Percentiles rank a stretch among this genome's conserved stretches.
Conservation (phyloP, 768 basidiomycete genomes). For the Filobasidium wieringae region DNA sequence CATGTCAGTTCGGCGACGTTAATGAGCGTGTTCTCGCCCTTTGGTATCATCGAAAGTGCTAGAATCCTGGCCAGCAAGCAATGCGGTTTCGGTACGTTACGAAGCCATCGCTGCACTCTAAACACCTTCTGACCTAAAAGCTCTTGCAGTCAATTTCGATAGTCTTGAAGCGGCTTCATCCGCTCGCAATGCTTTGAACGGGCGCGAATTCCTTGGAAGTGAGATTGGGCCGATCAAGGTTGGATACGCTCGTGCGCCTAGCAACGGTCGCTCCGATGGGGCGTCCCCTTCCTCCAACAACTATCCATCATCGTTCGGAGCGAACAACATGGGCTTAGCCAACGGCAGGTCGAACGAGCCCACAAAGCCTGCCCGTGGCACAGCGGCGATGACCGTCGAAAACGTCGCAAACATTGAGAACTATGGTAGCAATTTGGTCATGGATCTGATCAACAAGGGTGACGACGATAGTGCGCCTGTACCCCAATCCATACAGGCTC, state of each 20-base stretch:
- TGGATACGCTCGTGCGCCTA: slow-evolving; percentile 91
- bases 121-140: neutral
- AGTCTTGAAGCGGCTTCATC: slow-evolving; percentile 91
- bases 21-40: slow-evolving; percentile 90
- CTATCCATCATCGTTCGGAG: neutral
- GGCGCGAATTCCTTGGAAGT: slow-evolving; percentile 85
- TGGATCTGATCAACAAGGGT: slow-evolving; percentile 36
- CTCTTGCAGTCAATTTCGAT: slow-evolving; percentile 76
- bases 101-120: neutral
- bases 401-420: slow-evolving; percentile 79
- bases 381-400: slow-evolving; percentile 56
- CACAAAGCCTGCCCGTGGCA: neutral
- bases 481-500: slow-evolving; percentile 49
- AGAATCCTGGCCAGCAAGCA: slow-evolving; percentile 94
- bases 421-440: slow-evolving; percentile 69
- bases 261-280: slow-evolving; percentile 44
- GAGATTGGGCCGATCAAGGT: slow-evolving; percentile 96
- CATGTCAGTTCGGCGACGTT: slow-evolving; percentile 91
- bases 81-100: slow-evolving; percentile 68
- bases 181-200: slow-evolving; percentile 88
- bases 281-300: neutral
- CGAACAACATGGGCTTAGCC: neutral
- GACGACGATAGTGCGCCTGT: slow-evolving; percentile 31
- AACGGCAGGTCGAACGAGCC: neutral
- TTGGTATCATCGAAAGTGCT: slow-evolving; percentile 93